These are phyloP conservation scores for Cicer arietinum DNA, from an alignment of 306 rosid species.

Conservation along the genomic window DNA sequence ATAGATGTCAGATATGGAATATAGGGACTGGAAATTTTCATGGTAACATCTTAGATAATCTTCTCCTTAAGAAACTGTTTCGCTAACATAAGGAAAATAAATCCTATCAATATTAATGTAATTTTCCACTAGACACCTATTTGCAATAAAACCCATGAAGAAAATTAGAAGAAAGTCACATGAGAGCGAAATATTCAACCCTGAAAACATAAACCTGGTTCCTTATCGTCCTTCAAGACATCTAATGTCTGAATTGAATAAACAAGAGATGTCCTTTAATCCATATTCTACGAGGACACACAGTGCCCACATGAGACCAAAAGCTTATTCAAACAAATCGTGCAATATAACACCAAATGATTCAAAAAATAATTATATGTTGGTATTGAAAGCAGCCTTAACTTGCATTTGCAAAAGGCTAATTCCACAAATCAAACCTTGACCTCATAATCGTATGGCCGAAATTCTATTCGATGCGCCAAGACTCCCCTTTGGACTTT, in stretches of 20 bases:
- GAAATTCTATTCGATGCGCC: not conserved
- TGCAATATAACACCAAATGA: not conserved
- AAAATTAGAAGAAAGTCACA: slow-evolving; percentile 5
- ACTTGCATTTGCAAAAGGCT: slow-evolving; percentile 28
- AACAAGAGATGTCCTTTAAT: not conserved
- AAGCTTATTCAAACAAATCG: not conserved
- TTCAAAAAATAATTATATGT: not conserved
- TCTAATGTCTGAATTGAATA: slow-evolving; percentile 26
- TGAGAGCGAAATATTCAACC: slow-evolving; percentile 9
- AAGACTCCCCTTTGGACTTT: not conserved
- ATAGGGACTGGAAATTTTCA: not conserved
- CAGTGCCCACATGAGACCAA: not conserved
- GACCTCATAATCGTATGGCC: not conserved
- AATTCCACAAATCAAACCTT: not conserved
- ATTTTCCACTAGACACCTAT: slow-evolving; percentile 2
- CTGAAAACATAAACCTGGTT: slow-evolving; percentile 6
- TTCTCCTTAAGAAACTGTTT: not conserved
- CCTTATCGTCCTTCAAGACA: not conserved
- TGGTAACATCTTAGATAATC: slow-evolving; percentile 12
- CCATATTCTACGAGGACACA: not conserved
- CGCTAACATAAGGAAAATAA: slow-evolving; percentile 15
- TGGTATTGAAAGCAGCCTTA: not conserved
- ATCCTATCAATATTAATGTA: not conserved
- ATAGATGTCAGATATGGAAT: slow-evolving; percentile 5
- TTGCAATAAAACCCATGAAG: not conserved